Base-by-base conservation (phyloP, 257 asterid genomes). In the Galeopsis tetrahit region DNA sequence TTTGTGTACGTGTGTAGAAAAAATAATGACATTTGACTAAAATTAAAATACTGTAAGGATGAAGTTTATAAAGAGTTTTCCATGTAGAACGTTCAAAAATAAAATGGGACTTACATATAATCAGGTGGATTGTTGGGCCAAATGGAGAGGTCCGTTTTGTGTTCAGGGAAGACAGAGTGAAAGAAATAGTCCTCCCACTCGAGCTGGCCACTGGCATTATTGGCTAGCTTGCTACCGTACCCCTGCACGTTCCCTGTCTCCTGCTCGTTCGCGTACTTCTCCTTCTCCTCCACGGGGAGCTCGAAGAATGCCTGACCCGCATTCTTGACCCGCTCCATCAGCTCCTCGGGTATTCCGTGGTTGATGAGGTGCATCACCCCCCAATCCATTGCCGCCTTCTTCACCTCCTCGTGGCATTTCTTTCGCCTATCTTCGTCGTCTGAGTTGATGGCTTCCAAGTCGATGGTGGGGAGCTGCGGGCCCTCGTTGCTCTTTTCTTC, bases 141-240 rank as follows among this genome's bases (percentile, higher is more conserved):
- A 70, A 93, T 86, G 15, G 90, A 79, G 75, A 88, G 4, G 55
- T 91, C 87, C 21, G 75, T 75, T 57, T 86, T 86, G 13, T 84
- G 84, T 69, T 82, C 87, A 0, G 97, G 98, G 71, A 64, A 91
- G 58, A 77, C 73, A 28, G 81, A 72, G 63, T 93, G 98, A 73
- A 93, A 91, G 66, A 93, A 93, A 6, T 93, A 91, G 80, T 93
- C 98, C 78, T 89, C 90, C 98, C 98, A 93, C 76, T 93, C 97
- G 13, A 84, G 81, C 75, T 79, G 92, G 53, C 96, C 96, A 53
- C 95, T 75, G 2, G 90, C 93, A 49, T 78, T 89, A 59, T 88
- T 93, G 0, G 96, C 95, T 42, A 93, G 79, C 80, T 91, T 93
- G 81, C 96, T 93, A 0, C 97, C 98, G 59, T 93, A 91, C 0